These are phyloP conservation scores for Chaetomium strumarium DNA, from an alignment of 2,329 filamentous ascomycete genomes.

Conservation along the genomic window DNA sequence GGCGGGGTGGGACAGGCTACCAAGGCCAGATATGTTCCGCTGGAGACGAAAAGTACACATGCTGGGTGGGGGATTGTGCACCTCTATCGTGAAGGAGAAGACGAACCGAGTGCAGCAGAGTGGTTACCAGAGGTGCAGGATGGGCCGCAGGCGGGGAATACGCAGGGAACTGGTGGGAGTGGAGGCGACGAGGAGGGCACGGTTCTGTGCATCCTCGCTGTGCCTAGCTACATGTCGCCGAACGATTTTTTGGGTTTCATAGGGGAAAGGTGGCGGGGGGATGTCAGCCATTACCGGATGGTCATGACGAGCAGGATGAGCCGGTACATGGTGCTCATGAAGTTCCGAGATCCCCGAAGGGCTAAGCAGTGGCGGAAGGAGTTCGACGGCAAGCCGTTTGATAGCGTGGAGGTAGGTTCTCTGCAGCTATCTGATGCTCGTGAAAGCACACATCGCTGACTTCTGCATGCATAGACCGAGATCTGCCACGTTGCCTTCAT, in stretches of 20 bases:
- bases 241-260: slow-evolving; percentile 89
- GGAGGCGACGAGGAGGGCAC: slow-evolving; percentile 45
- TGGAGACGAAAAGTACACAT: slow-evolving; percentile 67
- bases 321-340: slow-evolving; percentile 92
- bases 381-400: slow-evolving; percentile 92
- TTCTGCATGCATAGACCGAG: slow-evolving; percentile 58
- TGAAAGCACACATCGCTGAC: background rate
- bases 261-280: slow-evolving; percentile 76
- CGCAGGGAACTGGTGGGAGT: slow-evolving; percentile 16
- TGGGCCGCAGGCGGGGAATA: slow-evolving; percentile 22
- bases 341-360: slow-evolving; percentile 70
- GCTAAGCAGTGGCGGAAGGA: slow-evolving; percentile 76
- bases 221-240: slow-evolving; percentile 88
- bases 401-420: slow-evolving; percentile 69
- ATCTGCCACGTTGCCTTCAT: slow-evolving; percentile 94
- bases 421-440: background rate
- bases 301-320: slow-evolving; percentile 85
- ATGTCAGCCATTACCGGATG: slow-evolving; percentile 91
- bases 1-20: slow-evolving; percentile 65
- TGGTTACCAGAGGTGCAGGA: background rate
- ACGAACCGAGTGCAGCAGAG: slow-evolving; percentile 47
- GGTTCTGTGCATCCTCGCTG: slow-evolving; percentile 86
- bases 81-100: slow-evolving; percentile 78
- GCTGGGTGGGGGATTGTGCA: slow-evolving; percentile 91
- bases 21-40: slow-evolving; percentile 70